Base-by-base conservation (phyloP, 371 early-diverging fungal species). In the Mycotypha africana region DNA sequence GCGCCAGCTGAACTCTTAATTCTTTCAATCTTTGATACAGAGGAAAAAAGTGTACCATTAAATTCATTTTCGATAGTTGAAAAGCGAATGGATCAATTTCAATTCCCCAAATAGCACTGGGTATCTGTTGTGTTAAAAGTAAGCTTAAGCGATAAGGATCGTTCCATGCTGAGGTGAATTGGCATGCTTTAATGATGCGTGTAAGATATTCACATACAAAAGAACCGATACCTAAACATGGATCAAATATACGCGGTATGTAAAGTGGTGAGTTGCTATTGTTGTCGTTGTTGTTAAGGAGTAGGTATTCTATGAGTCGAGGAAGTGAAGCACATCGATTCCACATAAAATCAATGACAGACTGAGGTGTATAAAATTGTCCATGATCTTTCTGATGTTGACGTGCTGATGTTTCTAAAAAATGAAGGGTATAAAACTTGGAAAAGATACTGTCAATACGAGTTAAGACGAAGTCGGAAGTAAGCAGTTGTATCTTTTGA, bases 341-440 rank as follows among this genome's bases (percentile, higher is more conserved):
- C 83, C 83, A 83, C 83, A 83, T 83, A 35, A 81, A 83, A 11
- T 63, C 56, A 11, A 83, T 76, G 7, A 81, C 70, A 6, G 59
- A 56, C n/a, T 72, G 65, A 8, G 83, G 83, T 17, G 83, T 81
- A 51, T 82, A 82, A 42, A 75, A 82, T 47, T 82, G 83, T 1
- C 81, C 83, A 38, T 82, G 81, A 23, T 82, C 81, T 28, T 80
- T 80, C 55, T 78, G 83, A 31, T 82, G 79, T 25, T 77, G 67
- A 39, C 73, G 73, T 8, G 71, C 79, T 1, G 67, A 59, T 7
- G 67, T 50, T 19, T 76, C 68, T 11, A 82, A 51, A 37, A 79
- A 67, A 24, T 78, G 54, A 0, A 59, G 67, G 1, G 80, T 76
- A 26, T 82, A 82, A 21, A 82, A 74, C 17, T 51, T 53, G 3